These are phyloP conservation scores for Agrostemma githago DNA, from an alignment of 148 eudicot genomes.

Conservation along the genomic window DNA sequence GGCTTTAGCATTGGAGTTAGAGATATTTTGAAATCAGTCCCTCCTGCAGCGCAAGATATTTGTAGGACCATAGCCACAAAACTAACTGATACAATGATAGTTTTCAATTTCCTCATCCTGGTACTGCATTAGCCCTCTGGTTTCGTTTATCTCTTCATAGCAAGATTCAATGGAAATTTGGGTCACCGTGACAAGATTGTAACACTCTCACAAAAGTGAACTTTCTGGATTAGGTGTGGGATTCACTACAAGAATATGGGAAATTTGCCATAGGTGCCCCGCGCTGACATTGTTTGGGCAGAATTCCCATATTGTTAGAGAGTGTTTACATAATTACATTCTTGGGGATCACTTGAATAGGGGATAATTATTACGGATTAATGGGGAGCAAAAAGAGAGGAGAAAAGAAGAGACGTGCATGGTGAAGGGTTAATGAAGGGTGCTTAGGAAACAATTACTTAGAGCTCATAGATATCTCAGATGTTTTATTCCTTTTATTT, in stretches of 20 bases:
- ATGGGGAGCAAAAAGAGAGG: neutral
- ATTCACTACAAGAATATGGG: neutral
- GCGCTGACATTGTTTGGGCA: neutral
- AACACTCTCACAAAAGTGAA: neutral
- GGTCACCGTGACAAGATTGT: neutral
- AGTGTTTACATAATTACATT: neutral
- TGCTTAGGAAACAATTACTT: too few relatives aligned
- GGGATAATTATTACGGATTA: neutral
- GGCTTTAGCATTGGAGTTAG: neutral
- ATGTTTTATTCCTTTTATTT: too few relatives aligned
- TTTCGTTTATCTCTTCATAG: too few relatives aligned
- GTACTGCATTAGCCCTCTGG: neutral
- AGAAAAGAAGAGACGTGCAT: neutral
- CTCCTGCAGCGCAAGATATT: neutral
- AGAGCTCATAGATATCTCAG: too few relatives aligned
- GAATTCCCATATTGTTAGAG: neutral
- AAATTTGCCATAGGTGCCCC: conserved; percentile 2
- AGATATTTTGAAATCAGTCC: neutral
- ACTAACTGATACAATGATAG: neutral
- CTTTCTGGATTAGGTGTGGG: neutral
- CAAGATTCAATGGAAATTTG: neutral
- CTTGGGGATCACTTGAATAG: neutral
- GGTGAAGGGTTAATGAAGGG: too few relatives aligned
- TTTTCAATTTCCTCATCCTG: neutral
- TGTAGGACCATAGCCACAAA: neutral